These are phyloP conservation scores for Porodaedalea pini DNA, from an alignment of 1,284 basidiomycete genomes.

Conservation along the genomic window DNA sequence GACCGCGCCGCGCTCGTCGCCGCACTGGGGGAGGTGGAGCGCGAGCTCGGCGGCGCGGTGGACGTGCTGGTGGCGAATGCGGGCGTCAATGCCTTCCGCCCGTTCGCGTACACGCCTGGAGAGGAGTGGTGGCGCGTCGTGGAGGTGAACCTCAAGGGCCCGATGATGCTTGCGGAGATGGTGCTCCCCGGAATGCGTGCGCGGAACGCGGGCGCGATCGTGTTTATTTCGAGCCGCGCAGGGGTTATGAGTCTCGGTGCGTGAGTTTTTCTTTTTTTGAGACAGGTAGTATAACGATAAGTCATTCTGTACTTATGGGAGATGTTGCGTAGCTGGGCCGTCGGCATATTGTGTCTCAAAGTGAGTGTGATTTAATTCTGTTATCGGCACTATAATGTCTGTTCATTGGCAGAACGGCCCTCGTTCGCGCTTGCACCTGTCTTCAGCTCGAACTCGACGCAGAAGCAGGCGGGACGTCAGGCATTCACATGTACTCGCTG, in stretches of 20 bases:
- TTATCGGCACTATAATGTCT: no score
- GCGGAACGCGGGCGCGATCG: background rate
- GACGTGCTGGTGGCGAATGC: constrained; percentile 8
- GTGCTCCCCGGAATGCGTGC: background rate
- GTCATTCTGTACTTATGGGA: no score
- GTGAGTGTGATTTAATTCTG: background rate
- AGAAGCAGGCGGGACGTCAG: background rate
- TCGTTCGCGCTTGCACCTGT: constrained; percentile 1
- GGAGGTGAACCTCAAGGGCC: constrained; percentile 8
- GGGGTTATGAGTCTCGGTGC: background rate
- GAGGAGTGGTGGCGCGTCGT: constrained; percentile 10
- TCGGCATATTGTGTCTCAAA: constrained; percentile 8
- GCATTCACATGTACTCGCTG: constrained; percentile 6
- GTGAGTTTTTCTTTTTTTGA: background rate
- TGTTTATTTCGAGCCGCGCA: constrained; percentile 1
- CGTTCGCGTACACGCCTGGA: constrained; percentile 3
- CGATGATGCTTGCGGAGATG: constrained; percentile 7
- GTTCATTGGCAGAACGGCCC: background rate
- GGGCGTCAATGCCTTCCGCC: background rate
- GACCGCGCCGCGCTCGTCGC: constrained; percentile 1
- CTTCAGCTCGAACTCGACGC: constrained; percentile 9
- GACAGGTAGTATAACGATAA: background rate
- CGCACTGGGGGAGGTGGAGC: background rate
- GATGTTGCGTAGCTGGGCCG: background rate
- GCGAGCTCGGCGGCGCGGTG: constrained; percentile 2